These are phyloP conservation scores for Leccinum fuscescens DNA, from an alignment of 1,284 basidiomycete species.

Conservation along the genomic window DNA sequence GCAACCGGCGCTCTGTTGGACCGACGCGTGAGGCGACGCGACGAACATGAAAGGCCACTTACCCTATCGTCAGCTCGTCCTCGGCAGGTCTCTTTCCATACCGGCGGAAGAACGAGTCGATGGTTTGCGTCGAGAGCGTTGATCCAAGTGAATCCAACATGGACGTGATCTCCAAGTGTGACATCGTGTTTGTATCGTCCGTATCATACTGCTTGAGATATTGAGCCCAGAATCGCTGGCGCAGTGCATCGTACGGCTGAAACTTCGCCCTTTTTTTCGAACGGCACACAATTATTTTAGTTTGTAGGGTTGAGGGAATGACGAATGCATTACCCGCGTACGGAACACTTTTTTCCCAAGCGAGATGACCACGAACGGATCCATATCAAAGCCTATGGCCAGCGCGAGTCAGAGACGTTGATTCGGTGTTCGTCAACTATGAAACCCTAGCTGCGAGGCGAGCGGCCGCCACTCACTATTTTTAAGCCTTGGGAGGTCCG, in stretches of 20 bases:
- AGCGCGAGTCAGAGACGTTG: not conserved
- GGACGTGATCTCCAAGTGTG: conserved; percentile 84
- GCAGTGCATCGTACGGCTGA: conserved; percentile 89
- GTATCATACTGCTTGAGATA: conserved; percentile 91
- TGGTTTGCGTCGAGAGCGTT: conserved; percentile 79
- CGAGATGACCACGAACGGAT: conserved; percentile 93
- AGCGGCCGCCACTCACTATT: conserved; percentile 64
- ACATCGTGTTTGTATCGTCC: conserved; percentile 79
- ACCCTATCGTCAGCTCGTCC: conserved; percentile 79
- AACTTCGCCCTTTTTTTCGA: conserved; percentile 76
- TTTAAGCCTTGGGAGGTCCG: conserved; percentile 81
- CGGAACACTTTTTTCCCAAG: conserved; percentile 98
- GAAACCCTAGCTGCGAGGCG: not conserved
- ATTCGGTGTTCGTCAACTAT: conserved; percentile 4
- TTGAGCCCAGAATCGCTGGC: conserved; percentile 90
- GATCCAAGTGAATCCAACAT: conserved; percentile 51
- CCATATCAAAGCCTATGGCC: conserved; percentile 83
- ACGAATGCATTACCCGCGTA: conserved; percentile 75
- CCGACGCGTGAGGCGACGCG: conserved; percentile 24
- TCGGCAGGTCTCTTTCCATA: conserved; percentile 64
- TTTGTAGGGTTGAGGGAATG: conserved; percentile 80
- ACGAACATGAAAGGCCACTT: conserved; percentile 22
- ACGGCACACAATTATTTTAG: no score
- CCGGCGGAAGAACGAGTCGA: conserved; percentile 78
- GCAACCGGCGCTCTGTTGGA: conserved; percentile 56